A percentile compares a stretch with the other conserved stretches of the same genome.
These are phyloP conservation scores for Musa beccarii DNA, from an alignment of 176 grass and related monocot species.

Conservation along the genomic window DNA sequence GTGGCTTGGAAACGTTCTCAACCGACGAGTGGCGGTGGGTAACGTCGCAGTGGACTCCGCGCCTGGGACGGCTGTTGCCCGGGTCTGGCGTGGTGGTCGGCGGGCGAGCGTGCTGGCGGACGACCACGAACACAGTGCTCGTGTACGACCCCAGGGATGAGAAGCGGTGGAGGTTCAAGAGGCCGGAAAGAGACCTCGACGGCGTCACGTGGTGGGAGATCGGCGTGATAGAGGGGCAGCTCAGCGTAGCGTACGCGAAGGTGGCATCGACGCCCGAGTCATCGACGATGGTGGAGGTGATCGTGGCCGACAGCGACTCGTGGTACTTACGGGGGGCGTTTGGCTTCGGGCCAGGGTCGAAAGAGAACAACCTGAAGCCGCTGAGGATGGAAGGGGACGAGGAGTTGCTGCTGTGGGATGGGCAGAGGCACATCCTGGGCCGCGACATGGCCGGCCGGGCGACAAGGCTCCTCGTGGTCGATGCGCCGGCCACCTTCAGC, in stretches of 20 bases:
- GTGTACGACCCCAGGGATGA: slow-evolving; percentile 24
- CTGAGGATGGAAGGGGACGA: neutral
- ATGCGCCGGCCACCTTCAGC: too few relatives aligned
- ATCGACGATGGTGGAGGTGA: neutral
- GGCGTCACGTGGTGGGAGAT: slow-evolving; percentile 42
- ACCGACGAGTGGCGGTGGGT: too few relatives aligned
- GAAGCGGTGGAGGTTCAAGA: too few relatives aligned
- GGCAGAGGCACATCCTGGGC: neutral
- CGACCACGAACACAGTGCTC: slow-evolving; percentile 29
- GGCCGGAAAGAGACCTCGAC: too few relatives aligned
- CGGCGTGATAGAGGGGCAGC: slow-evolving; percentile 41
- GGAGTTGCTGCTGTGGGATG: neutral
- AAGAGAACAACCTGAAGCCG: neutral
- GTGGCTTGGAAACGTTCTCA: too few relatives aligned
- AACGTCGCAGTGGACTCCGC: neutral
- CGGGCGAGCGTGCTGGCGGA: slow-evolving; percentile 59
- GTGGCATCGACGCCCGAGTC: neutral
- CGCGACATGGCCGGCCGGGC: neutral
- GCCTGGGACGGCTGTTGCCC: slow-evolving; percentile 10
- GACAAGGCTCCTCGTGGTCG: neutral
- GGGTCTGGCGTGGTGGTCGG: slow-evolving; percentile 26
- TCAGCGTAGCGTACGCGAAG: slow-evolving; percentile 21
- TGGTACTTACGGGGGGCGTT: too few relatives aligned
- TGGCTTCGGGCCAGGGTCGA: too few relatives aligned
- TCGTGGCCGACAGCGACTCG: neutral